These are phyloP conservation scores for Ensete ventricosum DNA, from an alignment of 176 grass and related monocot species.

Conservation along the genomic window DNA sequence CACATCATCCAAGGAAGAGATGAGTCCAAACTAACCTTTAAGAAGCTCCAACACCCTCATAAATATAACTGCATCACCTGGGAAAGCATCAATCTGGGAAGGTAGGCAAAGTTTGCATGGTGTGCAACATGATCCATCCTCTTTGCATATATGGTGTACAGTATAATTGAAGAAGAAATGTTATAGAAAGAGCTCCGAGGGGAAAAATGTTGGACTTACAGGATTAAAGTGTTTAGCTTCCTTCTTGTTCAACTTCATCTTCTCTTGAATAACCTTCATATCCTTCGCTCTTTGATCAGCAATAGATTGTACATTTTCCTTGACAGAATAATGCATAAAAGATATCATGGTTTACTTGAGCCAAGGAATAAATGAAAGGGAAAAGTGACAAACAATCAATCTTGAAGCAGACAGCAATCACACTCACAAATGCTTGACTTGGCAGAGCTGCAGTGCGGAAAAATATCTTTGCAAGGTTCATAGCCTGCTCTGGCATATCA, in stretches of 20 bases:
- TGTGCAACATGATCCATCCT: background rate
- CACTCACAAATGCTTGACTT: conserved; percentile 56
- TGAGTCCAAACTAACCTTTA: conserved; percentile 49
- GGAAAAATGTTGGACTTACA: conserved; percentile 37
- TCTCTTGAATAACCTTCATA: conserved; percentile 63
- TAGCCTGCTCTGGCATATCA: conserved; percentile 93
- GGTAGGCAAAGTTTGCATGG: background rate
- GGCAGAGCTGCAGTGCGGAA: conserved; percentile 63
- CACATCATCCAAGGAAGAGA: background rate
- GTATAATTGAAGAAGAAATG: background rate
- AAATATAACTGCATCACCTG: conserved; percentile 96
- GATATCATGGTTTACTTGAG: background rate
- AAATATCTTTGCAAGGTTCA: conserved; percentile 75
- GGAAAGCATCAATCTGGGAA: conserved; percentile 91
- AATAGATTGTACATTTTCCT: conserved; percentile 80
- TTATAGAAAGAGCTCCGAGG: background rate
- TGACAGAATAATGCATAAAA: conserved; percentile 8
- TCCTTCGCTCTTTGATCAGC: conserved; percentile 72
- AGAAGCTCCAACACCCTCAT: conserved; percentile 93
- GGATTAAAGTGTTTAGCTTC: conserved; percentile 72
- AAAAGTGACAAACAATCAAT: background rate
- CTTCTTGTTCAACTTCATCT: conserved; percentile 67
- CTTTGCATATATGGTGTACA: background rate
- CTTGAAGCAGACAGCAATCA: background rate
- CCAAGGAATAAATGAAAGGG: background rate